Base-by-base conservation (phyloP, 2,329 filamentous ascomycete genomes). In the Diaporthe sp. region DNA sequence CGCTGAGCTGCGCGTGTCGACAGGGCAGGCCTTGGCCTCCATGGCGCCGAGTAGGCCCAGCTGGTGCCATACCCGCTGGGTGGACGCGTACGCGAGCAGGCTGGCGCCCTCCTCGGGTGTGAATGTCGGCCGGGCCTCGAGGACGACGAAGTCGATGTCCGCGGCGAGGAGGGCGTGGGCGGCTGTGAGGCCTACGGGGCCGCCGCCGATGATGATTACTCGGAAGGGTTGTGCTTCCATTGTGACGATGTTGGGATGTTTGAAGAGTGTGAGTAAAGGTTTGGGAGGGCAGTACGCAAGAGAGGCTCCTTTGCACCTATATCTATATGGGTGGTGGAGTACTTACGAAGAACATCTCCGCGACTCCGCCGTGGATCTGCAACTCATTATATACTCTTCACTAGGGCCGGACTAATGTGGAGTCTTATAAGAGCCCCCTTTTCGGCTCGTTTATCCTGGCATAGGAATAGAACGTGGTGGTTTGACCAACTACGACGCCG, bases 131-230 rank as follows among this genome's bases (percentile, higher is more conserved):
- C 57, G 25, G 47, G 79, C 76, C 60, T 86, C 85, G 2, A 86
- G 82, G 12, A 86, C 68, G 47, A 84, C 75, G 22, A 84, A 86
- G 72, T 85, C 82, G 50, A 86, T 82, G 28, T 76, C 77, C 12
- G 79, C 80, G 74, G 79, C 76, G 54, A 77, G 77, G 54, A 83
- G 77, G 8, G 78, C 76, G 71, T 81, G 79, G 30, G 81, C 81
- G 6, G 79, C 72, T 2, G 77, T 78, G 6, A 83, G 75, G 4
- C 81, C 81, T 10, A 80, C 80, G 1, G 79, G 79, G 19, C 82
- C 81, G 50, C 78, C 80, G n/a, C 82, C 82, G 3, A 77, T 78
- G 57, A 83, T 76, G 60, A 83, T 76, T 61, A 80, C 80, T 19
- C 70, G 70, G 50, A 72, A 72, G 47, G 64, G 64, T 4, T 67